Percentiles rank a stretch among this genome's conserved stretches.
phyloP scores from a whole-genome alignment of 495 filamentous ascomycete genomes.

The Geopyxis carbonaria region DNA sequence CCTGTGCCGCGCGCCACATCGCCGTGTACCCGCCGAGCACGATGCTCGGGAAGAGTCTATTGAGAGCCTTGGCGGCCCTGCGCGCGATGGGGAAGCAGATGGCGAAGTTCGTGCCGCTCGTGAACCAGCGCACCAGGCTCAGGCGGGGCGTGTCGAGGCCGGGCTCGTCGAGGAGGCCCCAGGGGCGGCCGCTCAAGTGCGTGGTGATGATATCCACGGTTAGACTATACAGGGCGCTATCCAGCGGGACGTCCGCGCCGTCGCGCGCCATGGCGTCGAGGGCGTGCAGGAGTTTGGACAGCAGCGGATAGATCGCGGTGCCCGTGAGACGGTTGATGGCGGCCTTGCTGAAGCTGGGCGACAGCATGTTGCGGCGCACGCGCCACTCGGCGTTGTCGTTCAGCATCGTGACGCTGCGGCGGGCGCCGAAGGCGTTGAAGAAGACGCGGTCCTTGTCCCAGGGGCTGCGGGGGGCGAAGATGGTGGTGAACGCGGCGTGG shows the following conservation, averaged over 20 bases:
- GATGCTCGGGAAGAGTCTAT: too few species aligned
- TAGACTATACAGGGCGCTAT: neutral
- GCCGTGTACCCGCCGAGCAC: too few species aligned
- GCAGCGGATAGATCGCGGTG: neutral
- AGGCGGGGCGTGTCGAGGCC: too few species aligned
- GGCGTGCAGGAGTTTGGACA: neutral
- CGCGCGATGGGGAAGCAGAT: too few species aligned
- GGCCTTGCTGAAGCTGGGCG: slow-evolving; percentile 36
- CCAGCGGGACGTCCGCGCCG: neutral
- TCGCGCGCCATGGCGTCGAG: neutral
- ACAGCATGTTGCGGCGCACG: slow-evolving; percentile 28
- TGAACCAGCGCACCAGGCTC: too few species aligned
- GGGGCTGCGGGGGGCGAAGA: slow-evolving; percentile 2
- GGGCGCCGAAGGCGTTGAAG: slow-evolving; percentile 1
- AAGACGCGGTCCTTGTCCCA: slow-evolving; percentile 14
- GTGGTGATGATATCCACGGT: slow-evolving; percentile 8
- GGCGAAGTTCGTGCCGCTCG: too few species aligned
- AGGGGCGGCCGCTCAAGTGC: slow-evolving; percentile 7
- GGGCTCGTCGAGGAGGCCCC: slow-evolving; percentile 9
- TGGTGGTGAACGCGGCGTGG: slow-evolving; percentile 25
- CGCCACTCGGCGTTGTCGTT: slow-evolving; percentile 27
- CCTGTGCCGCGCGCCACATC: too few species aligned
- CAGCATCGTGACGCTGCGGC: neutral
- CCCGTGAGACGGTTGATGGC: slow-evolving; percentile 27
- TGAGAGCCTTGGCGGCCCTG: too few species aligned